Conservation (phyloP, 1,284 basidiomycete genomes). For the Cutaneotrichosporon daszewskae region DNA sequence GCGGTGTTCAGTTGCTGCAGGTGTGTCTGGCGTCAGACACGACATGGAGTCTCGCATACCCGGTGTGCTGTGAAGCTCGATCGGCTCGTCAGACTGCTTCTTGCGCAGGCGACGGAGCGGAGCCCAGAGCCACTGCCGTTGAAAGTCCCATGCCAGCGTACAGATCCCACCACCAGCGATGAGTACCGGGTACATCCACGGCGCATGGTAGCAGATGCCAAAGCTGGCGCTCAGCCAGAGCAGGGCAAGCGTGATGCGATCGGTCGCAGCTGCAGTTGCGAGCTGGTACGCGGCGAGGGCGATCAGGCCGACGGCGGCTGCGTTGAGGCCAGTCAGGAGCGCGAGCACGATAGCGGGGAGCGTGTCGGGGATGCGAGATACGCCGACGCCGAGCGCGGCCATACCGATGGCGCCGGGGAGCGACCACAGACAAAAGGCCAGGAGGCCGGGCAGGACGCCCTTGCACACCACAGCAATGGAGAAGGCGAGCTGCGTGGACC, state of each 20-base stretch:
- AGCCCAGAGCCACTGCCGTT: conserved; percentile 11
- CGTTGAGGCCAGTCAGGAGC: conserved; percentile 57
- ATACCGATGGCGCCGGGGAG: conserved; percentile 55
- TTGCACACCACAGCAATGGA: conserved; percentile 44
- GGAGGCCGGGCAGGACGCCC: conserved; percentile 42
- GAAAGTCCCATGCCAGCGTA: conserved; percentile 41
- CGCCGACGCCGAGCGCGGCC: conserved; percentile 53
- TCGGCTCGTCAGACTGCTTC: not conserved
- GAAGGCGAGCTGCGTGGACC: conserved; percentile 48
- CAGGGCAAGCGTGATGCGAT: conserved; percentile 52
- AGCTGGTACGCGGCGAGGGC: conserved; percentile 56
- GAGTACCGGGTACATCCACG: conserved; percentile 49
- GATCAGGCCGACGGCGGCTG: conserved; percentile 57
- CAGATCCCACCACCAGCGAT: conserved; percentile 40
- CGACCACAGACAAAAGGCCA: conserved; percentile 47
- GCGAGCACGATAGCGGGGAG: conserved; percentile 54
- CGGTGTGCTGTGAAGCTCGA: not conserved
- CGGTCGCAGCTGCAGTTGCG: conserved; percentile 52
- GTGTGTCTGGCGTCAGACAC: conserved; percentile 3
- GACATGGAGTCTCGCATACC: too few species aligned
- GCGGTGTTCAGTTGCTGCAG: not conserved
- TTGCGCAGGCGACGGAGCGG: not conserved
- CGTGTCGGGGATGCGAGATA: conserved; percentile 50
- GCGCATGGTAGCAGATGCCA: conserved; percentile 55
- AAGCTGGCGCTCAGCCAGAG: conserved; percentile 52